phyloP scores from a whole-genome alignment of 139 green algal species.

The Desmodesmus armatus region DNA sequence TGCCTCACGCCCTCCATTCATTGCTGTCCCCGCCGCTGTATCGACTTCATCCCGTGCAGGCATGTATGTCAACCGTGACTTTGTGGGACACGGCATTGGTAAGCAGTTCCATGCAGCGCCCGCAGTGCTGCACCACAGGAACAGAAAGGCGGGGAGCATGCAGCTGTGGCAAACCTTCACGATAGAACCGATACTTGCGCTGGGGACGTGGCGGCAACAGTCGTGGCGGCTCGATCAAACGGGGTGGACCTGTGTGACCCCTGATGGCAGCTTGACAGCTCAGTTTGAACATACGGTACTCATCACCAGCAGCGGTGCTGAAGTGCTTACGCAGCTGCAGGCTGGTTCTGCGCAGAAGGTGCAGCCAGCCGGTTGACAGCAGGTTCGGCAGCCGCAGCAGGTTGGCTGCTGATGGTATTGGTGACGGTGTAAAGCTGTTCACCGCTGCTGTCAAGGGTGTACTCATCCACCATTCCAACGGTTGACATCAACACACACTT shows the following conservation, averaged over 20 bases:
- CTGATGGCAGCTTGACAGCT: slow-evolving; percentile 87
- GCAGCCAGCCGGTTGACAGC: too few species aligned
- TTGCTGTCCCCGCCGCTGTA: too few species aligned
- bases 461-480: too few species aligned
- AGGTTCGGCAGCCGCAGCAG: too few species aligned
- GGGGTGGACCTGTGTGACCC: slow-evolving; percentile 96
- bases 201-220: slow-evolving; percentile 52
- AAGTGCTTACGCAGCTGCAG: slow-evolving; percentile 87
- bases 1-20: too few species aligned
- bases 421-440: too few species aligned
- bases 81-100: slow-evolving; percentile 96
- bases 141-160: slow-evolving; percentile 73
- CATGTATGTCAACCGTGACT: slow-evolving; percentile 74
- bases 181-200: slow-evolving; percentile 95
- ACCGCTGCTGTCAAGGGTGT: too few species aligned
- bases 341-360: too few species aligned
- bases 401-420: too few species aligned
- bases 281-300: slow-evolving; percentile 97
- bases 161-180: slow-evolving; percentile 94
- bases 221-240: slow-evolving; percentile 90
- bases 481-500: too few species aligned
- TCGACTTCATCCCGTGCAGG: slow-evolving; percentile 1
- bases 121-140: slow-evolving; percentile 87
- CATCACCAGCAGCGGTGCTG: slow-evolving; percentile 84
- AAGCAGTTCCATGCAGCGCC: slow-evolving; percentile 91